Evolutionary conservation across 169 alveolate species (phyloP), one percentile per base, ranked within the genome.

Genomic region (Cryptosporidium sp.): DNA sequence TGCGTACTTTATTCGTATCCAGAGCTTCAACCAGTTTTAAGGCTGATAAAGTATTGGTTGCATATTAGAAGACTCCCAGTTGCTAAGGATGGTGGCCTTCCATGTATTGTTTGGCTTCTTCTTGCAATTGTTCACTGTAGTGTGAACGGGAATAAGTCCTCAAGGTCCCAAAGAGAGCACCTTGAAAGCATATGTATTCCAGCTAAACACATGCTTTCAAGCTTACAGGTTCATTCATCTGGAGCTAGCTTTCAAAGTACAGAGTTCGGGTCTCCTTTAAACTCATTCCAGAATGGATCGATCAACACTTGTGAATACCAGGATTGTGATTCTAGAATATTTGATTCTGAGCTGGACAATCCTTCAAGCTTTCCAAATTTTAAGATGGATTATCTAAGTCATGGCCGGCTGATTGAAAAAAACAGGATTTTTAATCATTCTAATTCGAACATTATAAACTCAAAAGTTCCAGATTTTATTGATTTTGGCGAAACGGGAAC

Each of bases 31-130:
- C 93, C 95, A 45, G 93, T 96, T 39, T 95, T 96, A 96, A 85
- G 96, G 33, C 85, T 96, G 21, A 85, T 95, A 26, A 96, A 96
- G 86, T 94, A 94, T 41, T 94, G 97, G 96, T 87, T 95, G 31
- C 89, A 93, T 41, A 92, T 92, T 23, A 91, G 98, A 58, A 92
- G 94, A 3, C 71, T 96, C 21, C 98, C 98, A 33, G 92, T 96
- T 29, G 95, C 95, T 95, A 94, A 93, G 70, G 97, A 95, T 73
- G 98, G 98, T 2, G 98, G 98, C 41, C 94, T 96, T 35, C 98
- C 98, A 16, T 92, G 97, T 50, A 95, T 96, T 51, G 92, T 94
- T 31, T 96, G 98, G 98, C 93, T 95, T 96, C 86, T 95, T 71
- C 92, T 96, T 35, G 94, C 92, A 3, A 92, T 91, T 21, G 86